These are phyloP conservation scores for Aspergillus transmontanensis DNA, from an alignment of 2,329 filamentous ascomycete genomes.

Conservation along the genomic window DNA sequence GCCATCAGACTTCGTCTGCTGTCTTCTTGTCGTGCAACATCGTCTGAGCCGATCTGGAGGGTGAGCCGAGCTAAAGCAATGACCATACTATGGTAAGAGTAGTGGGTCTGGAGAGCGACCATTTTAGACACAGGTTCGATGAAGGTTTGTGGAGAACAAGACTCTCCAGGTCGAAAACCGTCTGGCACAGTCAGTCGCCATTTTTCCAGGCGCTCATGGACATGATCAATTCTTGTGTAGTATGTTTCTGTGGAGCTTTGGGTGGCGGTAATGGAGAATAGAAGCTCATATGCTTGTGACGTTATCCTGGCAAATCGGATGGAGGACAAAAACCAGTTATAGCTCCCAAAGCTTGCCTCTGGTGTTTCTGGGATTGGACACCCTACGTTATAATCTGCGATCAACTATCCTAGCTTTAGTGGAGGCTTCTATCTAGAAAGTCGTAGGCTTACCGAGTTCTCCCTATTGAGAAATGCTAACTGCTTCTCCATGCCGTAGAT, in stretches of 20 bases:
- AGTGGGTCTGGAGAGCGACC: neutral
- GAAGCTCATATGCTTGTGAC: slow-evolving; percentile 34
- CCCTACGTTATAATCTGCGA: slow-evolving; percentile 41
- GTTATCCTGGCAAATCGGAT: slow-evolving; percentile 33
- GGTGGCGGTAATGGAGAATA: slow-evolving; percentile 41
- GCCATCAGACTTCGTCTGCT: neutral
- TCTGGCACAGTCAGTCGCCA: neutral
- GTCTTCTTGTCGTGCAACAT: neutral
- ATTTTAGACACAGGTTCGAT: neutral
- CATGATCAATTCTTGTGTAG: neutral
- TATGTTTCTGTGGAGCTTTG: neutral
- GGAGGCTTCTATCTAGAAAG: neutral
- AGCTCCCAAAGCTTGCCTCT: slow-evolving; percentile 34
- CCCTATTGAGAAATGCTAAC: slow-evolving; percentile 31
- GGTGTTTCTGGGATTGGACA: slow-evolving; percentile 38
- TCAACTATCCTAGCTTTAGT: neutral
- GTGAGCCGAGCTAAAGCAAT: neutral
- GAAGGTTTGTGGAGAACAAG: slow-evolving; percentile 11
- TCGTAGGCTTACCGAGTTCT: slow-evolving; percentile 32
- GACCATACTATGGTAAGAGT: neutral
- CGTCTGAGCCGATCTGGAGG: neutral
- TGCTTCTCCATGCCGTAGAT: slow-evolving; percentile 45
- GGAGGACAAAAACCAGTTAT: slow-evolving; percentile 39
- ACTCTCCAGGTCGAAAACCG: neutral
- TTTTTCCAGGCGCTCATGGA: neutral